Evolutionary conservation across 2,329 filamentous ascomycete genomes (phyloP), one percentile per base, ranked within the genome.

Genomic region (Arthrinium phaeospermum): DNA sequence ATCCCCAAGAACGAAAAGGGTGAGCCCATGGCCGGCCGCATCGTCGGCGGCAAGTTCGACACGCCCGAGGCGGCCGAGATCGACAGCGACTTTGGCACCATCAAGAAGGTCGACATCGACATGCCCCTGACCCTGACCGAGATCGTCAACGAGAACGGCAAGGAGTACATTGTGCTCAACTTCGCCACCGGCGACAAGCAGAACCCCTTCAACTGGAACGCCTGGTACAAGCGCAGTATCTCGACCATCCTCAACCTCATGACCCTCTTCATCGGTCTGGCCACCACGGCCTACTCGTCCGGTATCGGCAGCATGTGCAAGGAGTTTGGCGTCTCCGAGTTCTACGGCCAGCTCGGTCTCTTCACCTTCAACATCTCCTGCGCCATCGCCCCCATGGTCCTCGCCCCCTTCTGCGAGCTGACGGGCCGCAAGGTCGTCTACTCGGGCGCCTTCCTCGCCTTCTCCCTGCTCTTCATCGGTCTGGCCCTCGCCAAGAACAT

Each of bases 191-290:
- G 81, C 14, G 86, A 88, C 73, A 80, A 79, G 27, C 82, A 86
- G 75, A 87, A 88, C 74, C 86, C 86, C 0, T 88, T 87, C 82
- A 88, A 88, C 77, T 88, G 84, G 84, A 82, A 80, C 53, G 75
- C 77, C 2, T 80, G 78, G 70, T 81, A 83, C 72, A 87, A 87
- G 79, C 79, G 81, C 4, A 83, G 84, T 74, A 85, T 87, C 74
- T 84, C 84, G 3, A 74, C 81, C 4, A 81, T 87, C 64, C 83
- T 88, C 19, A 86, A 86, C 75, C 74, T 86, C 16, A 88, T 88
- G 86, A 87, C 86, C 1, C 80, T 88, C 12, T 88, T 87, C 79
- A 87, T 88, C 72, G 86, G 86, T 78, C 81, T 87, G 19, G 86
- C 86, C n/a, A 88, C 86, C 7, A 88, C 86, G 4, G 85, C 86